Conservation (phyloP, 768 basidiomycete species). For the Amanita pallidorosea region DNA sequence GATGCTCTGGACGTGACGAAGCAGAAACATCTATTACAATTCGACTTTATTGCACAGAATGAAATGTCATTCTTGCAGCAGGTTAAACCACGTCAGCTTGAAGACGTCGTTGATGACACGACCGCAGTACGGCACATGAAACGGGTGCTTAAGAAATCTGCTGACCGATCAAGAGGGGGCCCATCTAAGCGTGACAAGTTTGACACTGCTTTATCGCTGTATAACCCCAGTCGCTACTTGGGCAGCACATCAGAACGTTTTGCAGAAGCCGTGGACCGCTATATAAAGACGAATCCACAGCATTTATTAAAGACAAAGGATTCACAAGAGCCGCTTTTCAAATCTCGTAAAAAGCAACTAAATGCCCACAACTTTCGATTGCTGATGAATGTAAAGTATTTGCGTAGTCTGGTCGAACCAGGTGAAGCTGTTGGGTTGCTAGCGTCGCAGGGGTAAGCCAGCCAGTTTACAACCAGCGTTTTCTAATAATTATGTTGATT, state of each 20-base stretch:
- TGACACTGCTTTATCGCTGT: conserved; percentile 64
- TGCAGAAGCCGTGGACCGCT: conserved; percentile 68
- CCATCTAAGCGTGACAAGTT: conserved; percentile 47
- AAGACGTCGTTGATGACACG: conserved; percentile 49
- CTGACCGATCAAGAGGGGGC: conserved; percentile 26
- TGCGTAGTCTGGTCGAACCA: conserved; percentile 89
- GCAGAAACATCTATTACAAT: conserved; percentile 90
- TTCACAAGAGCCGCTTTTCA: conserved; percentile 18
- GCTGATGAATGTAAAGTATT: conserved; percentile 87
- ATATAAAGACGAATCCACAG: conserved; percentile 66
- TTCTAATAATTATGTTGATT: background rate
- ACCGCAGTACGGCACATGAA: conserved; percentile 78
- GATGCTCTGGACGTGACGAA: conserved; percentile 95
- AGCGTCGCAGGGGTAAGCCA: conserved; percentile 83
- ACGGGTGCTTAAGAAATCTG: conserved; percentile 71
- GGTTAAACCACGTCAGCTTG: conserved; percentile 50
- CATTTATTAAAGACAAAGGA: conserved; percentile 29
- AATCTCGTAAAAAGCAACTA: conserved; percentile 35
- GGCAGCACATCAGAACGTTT: conserved; percentile 92
- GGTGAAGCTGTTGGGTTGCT: conserved; percentile 97
- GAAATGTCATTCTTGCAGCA: conserved; percentile 66
- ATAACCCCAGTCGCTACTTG: conserved; percentile 68
- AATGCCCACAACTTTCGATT: conserved; percentile 54
- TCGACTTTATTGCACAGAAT: conserved; percentile 90
- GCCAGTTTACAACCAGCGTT: conserved; percentile 13